Evolutionary conservation across 441 rosid genomes (phyloP).

Genomic region (Gossypium armourianum): DNA sequence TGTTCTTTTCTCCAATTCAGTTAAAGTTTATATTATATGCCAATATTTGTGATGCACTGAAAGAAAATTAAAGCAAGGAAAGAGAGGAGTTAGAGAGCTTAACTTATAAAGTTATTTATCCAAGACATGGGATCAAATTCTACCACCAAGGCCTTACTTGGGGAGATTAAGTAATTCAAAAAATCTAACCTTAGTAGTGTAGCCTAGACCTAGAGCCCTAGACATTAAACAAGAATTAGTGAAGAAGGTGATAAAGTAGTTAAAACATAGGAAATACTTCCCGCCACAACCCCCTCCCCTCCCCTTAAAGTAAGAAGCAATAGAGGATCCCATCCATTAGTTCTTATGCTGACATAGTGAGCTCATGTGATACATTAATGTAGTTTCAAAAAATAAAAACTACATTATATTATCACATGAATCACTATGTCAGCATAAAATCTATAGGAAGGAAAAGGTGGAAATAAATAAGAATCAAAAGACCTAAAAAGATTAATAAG

Average conservation of each 20-base stretch:
- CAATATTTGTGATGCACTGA: neutral
- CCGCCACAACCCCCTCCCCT: neutral
- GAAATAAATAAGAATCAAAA: neutral
- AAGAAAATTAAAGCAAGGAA: neutral
- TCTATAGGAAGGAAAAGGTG: neutral
- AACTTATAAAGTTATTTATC: neutral
- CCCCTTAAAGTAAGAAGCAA: neutral
- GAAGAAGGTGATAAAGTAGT: neutral
- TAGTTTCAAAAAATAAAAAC: neutral
- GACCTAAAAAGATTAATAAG: neutral
- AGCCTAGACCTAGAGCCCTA: conserved; percentile 8
- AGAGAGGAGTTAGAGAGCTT: neutral
- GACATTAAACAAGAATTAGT: neutral
- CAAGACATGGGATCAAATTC: neutral
- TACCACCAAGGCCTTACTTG: neutral
- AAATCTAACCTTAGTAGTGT: neutral
- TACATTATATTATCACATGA: neutral
- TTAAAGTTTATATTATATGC: neutral
- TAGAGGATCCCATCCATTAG: neutral
- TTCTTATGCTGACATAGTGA: neutral
- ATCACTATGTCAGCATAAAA: neutral
- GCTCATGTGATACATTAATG: conserved; percentile 1
- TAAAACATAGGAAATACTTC: conserved; percentile 5
- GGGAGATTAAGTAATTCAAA: neutral
- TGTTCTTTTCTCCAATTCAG: neutral